Evolutionary conservation across 1,284 basidiomycete species (phyloP).

Genomic region (Ceratorhiza oryzae-sativae): DNA sequence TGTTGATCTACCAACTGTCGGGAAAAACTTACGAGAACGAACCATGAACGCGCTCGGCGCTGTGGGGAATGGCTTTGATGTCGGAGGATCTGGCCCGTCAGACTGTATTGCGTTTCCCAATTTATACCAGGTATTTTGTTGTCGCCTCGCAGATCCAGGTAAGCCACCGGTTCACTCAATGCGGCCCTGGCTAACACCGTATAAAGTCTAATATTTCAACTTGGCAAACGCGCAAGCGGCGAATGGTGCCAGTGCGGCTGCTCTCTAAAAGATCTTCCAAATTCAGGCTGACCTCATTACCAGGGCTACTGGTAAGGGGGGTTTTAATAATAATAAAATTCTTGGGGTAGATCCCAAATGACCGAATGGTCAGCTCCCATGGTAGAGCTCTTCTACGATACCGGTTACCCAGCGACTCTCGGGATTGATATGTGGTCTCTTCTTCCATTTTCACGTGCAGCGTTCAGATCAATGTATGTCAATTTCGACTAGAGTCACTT

Average conservation of each 20-base stretch:
- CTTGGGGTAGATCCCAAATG: too few species aligned
- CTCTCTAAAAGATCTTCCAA: slow-evolving; percentile 54
- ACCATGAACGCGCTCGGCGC: slow-evolving; percentile 37
- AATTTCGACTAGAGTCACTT: background rate
- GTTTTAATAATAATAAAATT: background rate
- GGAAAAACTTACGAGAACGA: slow-evolving; percentile 38
- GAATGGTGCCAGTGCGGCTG: slow-evolving; percentile 52
- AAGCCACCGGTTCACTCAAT: slow-evolving; percentile 48
- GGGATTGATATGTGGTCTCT: slow-evolving; percentile 63
- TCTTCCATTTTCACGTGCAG: slow-evolving; percentile 61
- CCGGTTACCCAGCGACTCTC: slow-evolving; percentile 55
- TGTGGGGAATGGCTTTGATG: slow-evolving; percentile 37
- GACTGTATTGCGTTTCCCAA: slow-evolving; percentile 59
- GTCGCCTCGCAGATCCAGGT: slow-evolving; percentile 9
- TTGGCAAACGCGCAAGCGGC: slow-evolving; percentile 56
- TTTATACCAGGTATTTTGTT: slow-evolving; percentile 52
- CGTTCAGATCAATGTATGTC: slow-evolving; percentile 56
- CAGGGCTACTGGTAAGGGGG: slow-evolving; percentile 53
- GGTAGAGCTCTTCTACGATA: slow-evolving; percentile 53
- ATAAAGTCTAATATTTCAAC: slow-evolving; percentile 9
- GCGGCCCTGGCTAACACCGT: slow-evolving; percentile 47
- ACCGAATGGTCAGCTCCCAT: slow-evolving; percentile 57
- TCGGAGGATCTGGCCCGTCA: slow-evolving; percentile 53
- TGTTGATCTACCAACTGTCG: slow-evolving; percentile 33
- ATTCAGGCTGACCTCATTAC: slow-evolving; percentile 57